Evolutionary conservation across 2,329 filamentous ascomycete genomes (phyloP), one percentile per base, ranked within the genome.

Genomic region (Talaromyces pinophilus): DNA sequence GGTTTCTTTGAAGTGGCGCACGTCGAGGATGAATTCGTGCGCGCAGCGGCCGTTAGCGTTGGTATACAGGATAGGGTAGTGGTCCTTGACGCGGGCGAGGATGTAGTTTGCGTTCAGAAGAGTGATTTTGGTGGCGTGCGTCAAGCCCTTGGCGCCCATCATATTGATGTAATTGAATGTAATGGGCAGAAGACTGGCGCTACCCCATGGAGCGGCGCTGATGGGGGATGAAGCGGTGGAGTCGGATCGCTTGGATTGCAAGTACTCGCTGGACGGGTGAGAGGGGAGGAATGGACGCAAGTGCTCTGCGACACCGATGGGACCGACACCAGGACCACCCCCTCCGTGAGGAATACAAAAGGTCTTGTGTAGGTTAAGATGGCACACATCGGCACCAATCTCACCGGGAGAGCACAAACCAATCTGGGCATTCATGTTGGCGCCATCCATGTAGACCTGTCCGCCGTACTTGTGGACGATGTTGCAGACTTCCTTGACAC

Each of bases 71-170:
- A 98, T 94, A 1, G 87, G 85, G 81, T 95, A 98, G 82, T 97
- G 88, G 5, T 89, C 88, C 79, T 90, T 90, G 62, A 98, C 89
- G 64, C 91, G 90, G 61, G 91, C 89, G 74, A 97, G 90, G 76
- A 98, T 91, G 83, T 98, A 98, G 85, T 98, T 98, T 70, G 94
- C 94, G 79, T 97, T 97, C 60, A 98, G 87, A n/a, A 98, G 83
- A 2, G 92, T 95, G 72, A 96, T 89, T 82, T 95, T 92, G 64
- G 94, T 97, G 7, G 93, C 93, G 74, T 95, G 91, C 7, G 90
- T 94, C 38, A 98, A 86, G 28, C 93, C 94, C 50, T 88, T 84
- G 59, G 87, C 85, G 66, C 89, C 93, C 94, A 97, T 97, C 85
- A 97, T 90, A 77, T 92, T 91, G 79, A 96, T 95, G 80, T 97